phyloP scores from a whole-genome alignment of 2,329 filamentous ascomycete genomes.

The Aspergillus sp. region DNA sequence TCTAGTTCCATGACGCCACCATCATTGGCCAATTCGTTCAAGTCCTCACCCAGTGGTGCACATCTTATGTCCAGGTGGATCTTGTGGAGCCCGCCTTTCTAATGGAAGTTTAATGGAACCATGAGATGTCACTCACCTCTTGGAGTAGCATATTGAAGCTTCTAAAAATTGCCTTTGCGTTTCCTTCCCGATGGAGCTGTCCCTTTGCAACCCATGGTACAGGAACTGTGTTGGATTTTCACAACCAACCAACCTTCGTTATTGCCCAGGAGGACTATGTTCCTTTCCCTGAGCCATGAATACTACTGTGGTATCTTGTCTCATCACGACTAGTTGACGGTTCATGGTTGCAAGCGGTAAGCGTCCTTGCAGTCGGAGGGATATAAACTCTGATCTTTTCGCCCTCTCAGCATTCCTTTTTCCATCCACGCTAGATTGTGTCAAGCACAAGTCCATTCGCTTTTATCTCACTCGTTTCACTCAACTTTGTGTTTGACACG shows the following conservation, averaged over 20 bases:
- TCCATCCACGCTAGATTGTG: conserved; percentile 21
- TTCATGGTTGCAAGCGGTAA: conserved; percentile 16
- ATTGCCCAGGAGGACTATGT: conserved; percentile 3
- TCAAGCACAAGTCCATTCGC: conserved; percentile 19
- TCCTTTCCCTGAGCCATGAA: conserved; percentile 20
- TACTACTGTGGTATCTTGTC: conserved; percentile 29
- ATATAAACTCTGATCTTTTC: conserved; percentile 28
- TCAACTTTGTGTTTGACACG: conserved; percentile 11
- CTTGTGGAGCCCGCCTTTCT: conserved; percentile 12
- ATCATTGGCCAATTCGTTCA: neutral
- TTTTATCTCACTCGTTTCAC: conserved; percentile 25
- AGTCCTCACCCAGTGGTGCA: neutral
- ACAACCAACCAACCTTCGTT: conserved; percentile 16
- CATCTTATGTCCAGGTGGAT: conserved; percentile 9
- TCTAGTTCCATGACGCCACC: conserved; percentile 17
- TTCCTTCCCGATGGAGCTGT: conserved; percentile 14
- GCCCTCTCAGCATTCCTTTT: conserved; percentile 2
- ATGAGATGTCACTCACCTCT: conserved; percentile 28
- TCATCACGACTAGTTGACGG: conserved; percentile 17
- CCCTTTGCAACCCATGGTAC: conserved; percentile 22
- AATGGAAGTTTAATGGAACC: conserved; percentile 30
- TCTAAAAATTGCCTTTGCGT: conserved; percentile 8
- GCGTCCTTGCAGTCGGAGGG: conserved; percentile 2
- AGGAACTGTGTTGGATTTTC: neutral
- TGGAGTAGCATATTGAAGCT: neutral